These are phyloP conservation scores for Naganishia sp. DNA, from an alignment of 1,284 basidiomycete species.

Conservation along the genomic window DNA sequence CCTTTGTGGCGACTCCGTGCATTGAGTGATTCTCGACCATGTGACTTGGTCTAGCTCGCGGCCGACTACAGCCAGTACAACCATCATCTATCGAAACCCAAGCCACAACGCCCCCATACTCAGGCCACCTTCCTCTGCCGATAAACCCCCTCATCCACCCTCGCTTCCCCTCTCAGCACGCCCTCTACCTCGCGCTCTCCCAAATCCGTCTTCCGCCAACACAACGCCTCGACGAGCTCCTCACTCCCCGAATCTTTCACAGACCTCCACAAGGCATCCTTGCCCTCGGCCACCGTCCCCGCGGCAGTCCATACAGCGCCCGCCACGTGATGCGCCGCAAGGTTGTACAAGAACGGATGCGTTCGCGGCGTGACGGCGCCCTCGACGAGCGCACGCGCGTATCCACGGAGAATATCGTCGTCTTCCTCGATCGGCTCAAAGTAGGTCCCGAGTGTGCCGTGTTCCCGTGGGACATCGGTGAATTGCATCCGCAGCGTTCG, in stretches of 20 bases:
- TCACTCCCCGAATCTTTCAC: background rate
- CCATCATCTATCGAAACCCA: too few species aligned
- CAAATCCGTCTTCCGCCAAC: conserved; percentile 1
- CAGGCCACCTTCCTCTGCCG: background rate
- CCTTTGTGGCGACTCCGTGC: too few species aligned
- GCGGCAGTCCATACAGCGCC: conserved; percentile 65
- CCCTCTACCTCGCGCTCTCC: background rate
- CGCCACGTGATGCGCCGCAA: conserved; percentile 80
- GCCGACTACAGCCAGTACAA: too few species aligned
- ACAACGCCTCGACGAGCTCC: conserved; percentile 11
- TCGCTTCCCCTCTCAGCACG: background rate
- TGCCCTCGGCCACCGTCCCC: conserved; percentile 2
- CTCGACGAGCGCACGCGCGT: conserved; percentile 51
- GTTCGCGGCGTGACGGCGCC: conserved; percentile 42
- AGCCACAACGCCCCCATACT: too few species aligned
- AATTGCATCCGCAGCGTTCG: conserved; percentile 58
- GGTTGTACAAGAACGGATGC: conserved; percentile 62
- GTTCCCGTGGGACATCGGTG: conserved; percentile 42
- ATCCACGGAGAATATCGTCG: conserved; percentile 63
- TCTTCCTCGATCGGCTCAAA: conserved; percentile 72
- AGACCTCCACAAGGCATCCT: background rate
- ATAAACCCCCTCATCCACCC: conserved; percentile 3
- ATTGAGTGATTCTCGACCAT: too few species aligned
- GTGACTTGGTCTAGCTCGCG: too few species aligned
- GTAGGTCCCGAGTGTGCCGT: conserved; percentile 59